These are phyloP conservation scores for Heritiera littoralis DNA, from an alignment of 345 rosid species.

Conservation along the genomic window DNA sequence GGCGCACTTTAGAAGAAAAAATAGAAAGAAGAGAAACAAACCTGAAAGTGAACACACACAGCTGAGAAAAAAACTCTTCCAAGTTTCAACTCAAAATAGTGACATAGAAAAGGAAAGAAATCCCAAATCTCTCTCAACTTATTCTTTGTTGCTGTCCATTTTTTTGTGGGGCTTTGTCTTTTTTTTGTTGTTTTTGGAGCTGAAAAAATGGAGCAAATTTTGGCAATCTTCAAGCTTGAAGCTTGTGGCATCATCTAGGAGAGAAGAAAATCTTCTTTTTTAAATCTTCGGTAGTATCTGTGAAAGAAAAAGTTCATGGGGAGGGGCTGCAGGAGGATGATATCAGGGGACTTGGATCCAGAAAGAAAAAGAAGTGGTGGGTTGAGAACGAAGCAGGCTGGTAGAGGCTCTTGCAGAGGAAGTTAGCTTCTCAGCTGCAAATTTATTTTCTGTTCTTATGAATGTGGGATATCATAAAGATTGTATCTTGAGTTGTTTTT, in stretches of 20 bases:
- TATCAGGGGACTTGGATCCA: constrained; percentile 80
- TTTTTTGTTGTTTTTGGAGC: not conserved
- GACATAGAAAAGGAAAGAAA: not conserved
- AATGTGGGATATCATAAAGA: constrained; percentile 4
- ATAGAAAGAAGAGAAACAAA: constrained; percentile 12
- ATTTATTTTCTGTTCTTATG: constrained; percentile 32
- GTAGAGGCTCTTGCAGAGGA: constrained; percentile 97
- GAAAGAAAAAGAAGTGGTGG: constrained; percentile 93
- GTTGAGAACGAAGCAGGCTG: constrained; percentile 91
- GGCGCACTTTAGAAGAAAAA: constrained; percentile 33
- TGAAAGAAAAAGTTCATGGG: constrained; percentile 15
- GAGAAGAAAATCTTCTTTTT: not conserved
- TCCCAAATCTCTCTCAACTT: constrained; percentile 18
- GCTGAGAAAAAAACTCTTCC: constrained; percentile 11
- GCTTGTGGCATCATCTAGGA: constrained; percentile 47
- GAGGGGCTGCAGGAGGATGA: constrained; percentile 70
- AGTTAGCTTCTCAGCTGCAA: constrained; percentile 57
- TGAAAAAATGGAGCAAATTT: constrained; percentile 54
- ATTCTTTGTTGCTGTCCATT: not conserved
- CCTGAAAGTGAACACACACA: constrained; percentile 23
- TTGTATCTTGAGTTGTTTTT: constrained; percentile 24
- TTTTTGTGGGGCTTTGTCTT: not conserved
- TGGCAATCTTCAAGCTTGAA: constrained; percentile 44
- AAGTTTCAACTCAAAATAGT: not conserved
- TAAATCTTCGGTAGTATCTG: not conserved